Percentiles rank a stretch among this genome's conserved stretches.
Conservation (phyloP, 495 filamentous ascomycete genomes). For the Staphylotrichum tortipilum region DNA sequence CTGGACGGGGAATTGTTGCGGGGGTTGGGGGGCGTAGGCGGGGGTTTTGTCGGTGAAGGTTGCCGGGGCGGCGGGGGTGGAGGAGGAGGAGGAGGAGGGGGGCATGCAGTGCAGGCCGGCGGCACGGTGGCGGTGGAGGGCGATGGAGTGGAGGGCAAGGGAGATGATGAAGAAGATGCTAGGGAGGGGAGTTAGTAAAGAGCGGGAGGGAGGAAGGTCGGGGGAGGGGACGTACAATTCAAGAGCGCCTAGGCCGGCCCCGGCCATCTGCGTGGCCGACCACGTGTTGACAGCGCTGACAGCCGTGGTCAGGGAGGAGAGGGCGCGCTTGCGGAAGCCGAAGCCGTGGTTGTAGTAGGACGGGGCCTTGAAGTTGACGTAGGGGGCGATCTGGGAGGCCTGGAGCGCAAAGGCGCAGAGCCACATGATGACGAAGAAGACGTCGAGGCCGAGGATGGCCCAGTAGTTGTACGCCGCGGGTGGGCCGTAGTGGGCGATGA, state of each 20-base stretch:
- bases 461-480: slow-evolving; percentile 40
- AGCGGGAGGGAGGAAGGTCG: neutral
- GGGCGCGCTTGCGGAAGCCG: slow-evolving; percentile 14
- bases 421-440: slow-evolving; percentile 40
- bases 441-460: slow-evolving; percentile 39
- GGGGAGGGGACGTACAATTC: slow-evolving; percentile 31
- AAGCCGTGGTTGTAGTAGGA: neutral
- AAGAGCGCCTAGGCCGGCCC: slow-evolving; percentile 27
- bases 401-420: slow-evolving; percentile 35
- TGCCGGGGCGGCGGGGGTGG: neutral
- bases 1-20: too few species aligned
- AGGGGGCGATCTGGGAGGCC: slow-evolving; percentile 26
- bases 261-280: slow-evolving; percentile 5
- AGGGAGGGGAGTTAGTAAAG: neutral
- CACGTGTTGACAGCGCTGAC: slow-evolving; percentile 22
- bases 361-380: slow-evolving; percentile 13
- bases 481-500: slow-evolving; percentile 25
- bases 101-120: slow-evolving; percentile 34
- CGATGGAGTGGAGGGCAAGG: slow-evolving; percentile 31
- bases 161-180: slow-evolving; percentile 34
- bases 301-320: too few species aligned
- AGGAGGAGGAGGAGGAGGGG: neutral
- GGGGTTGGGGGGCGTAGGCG: slow-evolving; percentile 7
- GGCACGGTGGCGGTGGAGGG: slow-evolving; percentile 37
- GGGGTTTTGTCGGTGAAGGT: slow-evolving; percentile 13